phyloP scores from a whole-genome alignment of 2,329 filamentous ascomycete genomes.

The Penicillium sp. region DNA sequence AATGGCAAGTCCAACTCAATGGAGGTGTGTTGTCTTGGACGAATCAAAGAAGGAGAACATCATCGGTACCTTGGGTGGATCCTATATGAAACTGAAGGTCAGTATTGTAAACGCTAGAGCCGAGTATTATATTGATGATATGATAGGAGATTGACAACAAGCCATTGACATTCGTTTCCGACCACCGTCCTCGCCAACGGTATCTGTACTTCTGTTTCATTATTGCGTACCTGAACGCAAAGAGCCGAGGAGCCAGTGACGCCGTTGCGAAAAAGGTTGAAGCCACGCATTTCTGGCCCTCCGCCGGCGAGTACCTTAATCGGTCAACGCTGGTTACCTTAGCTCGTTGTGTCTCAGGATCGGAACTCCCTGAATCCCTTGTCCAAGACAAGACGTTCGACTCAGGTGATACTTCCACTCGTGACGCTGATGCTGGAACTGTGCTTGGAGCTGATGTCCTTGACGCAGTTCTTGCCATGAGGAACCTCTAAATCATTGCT shows the following conservation, averaged over 20 bases:
- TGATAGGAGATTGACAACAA: background rate
- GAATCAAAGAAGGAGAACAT: background rate
- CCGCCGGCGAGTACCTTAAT: background rate
- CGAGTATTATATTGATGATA: background rate
- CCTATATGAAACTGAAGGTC: background rate
- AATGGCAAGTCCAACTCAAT: background rate
- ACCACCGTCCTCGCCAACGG: constrained; percentile 16
- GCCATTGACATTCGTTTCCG: constrained; percentile 13
- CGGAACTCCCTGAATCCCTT: background rate
- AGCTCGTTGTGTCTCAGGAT: background rate
- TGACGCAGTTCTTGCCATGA: background rate
- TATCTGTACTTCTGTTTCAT: constrained; percentile 25
- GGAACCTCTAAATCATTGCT: background rate
- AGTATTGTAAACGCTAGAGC: background rate
- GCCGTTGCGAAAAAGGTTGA: background rate
- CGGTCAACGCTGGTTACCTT: background rate
- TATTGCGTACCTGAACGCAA: constrained; percentile 13
- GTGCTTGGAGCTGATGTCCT: background rate
- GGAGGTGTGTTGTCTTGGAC: background rate
- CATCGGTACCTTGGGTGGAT: background rate
- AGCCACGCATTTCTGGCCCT: background rate
- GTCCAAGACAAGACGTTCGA: background rate
- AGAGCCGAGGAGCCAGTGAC: background rate
- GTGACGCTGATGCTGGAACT: background rate
- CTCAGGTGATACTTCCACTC: background rate